Conservation (phyloP, 352 stramenopile species). For the Phytophthora capsici region DNA sequence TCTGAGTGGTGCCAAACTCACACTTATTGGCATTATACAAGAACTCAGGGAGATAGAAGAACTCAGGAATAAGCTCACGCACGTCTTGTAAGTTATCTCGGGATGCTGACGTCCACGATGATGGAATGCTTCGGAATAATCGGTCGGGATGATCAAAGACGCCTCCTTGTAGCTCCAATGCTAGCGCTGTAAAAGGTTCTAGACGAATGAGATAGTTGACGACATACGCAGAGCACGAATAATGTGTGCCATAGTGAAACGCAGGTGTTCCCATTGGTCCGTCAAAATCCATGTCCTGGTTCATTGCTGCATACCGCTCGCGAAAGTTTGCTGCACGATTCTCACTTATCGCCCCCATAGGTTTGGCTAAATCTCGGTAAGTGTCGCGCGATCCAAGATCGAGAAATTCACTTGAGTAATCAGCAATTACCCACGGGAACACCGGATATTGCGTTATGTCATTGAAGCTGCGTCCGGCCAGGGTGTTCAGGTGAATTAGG, state of each 20-base stretch:
- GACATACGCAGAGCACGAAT: conserved; percentile 96
- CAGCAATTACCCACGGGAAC: conserved; percentile 95
- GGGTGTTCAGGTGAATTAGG: conserved; percentile 95
- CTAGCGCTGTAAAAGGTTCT: conserved; percentile 85
- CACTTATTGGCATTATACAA: conserved; percentile 80
- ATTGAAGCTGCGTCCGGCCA: conserved; percentile 96
- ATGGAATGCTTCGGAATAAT: conserved; percentile 95
- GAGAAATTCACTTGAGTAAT: conserved; percentile 89
- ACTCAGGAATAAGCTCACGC: conserved; percentile 82
- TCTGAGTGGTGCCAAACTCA: conserved; percentile 74
- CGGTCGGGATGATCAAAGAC: conserved; percentile 96
- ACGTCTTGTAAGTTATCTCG: conserved; percentile 91
- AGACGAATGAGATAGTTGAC: conserved; percentile 97
- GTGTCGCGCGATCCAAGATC: conserved; percentile 80
- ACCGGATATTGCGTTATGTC: conserved; percentile 99
- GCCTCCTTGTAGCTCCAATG: conserved; percentile 70
- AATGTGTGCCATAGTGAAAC: conserved; percentile 98
- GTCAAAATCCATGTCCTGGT: conserved; percentile 41
- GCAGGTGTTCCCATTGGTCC: conserved; percentile 75
- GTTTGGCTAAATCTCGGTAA: conserved; percentile 94
- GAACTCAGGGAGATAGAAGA: conserved; percentile 84
- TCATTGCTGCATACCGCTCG: conserved; percentile 83
- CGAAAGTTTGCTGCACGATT: conserved; percentile 84
- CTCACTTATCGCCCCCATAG: conserved; percentile 93
- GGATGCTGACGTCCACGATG: conserved; percentile 94